Conservation (phyloP, 768 basidiomycete species). For the Lactarius akahatsu region DNA sequence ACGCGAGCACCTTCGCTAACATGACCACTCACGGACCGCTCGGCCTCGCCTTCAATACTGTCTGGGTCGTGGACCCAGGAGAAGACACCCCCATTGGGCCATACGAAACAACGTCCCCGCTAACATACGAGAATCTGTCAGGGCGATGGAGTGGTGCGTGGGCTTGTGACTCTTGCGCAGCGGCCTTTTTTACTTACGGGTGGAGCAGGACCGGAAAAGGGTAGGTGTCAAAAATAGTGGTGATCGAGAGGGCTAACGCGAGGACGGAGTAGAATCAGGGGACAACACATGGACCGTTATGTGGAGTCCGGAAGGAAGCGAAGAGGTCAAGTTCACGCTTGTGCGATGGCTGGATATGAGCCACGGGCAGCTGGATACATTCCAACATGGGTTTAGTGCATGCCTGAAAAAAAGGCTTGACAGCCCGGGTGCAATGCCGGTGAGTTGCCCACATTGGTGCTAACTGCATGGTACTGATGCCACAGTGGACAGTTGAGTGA, state of each 20-base stretch:
- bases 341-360: slow-evolving; percentile 16
- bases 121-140: slow-evolving; percentile 12
- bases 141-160: slow-evolving; percentile 23
- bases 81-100: slow-evolving; percentile 17
- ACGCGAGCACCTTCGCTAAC: slow-evolving; percentile 13
- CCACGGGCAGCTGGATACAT: neutral
- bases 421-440: slow-evolving; percentile 4
- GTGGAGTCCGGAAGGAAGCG: slow-evolving; percentile 18
- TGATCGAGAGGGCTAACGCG: slow-evolving; percentile 16
- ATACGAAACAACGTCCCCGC: slow-evolving; percentile 5
- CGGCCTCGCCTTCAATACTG: slow-evolving; percentile 14
- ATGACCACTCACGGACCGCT: slow-evolving; percentile 3
- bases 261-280: slow-evolving; percentile 7
- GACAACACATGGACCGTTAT: slow-evolving; percentile 15
- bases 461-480: neutral
- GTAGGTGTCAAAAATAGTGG: neutral
- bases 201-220: slow-evolving; percentile 18
- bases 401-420: slow-evolving; percentile 15
- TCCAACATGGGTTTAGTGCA: slow-evolving; percentile 6
- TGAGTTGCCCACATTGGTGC: slow-evolving; percentile 4
- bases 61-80: slow-evolving; percentile 13
- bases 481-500: slow-evolving; percentile 6
- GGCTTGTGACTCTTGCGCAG: neutral
- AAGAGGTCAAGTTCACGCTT: slow-evolving; percentile 11
- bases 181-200: slow-evolving; percentile 3